phyloP scores from a whole-genome alignment of 2,329 filamentous ascomycete genomes.

The Arthroderma sp. region DNA sequence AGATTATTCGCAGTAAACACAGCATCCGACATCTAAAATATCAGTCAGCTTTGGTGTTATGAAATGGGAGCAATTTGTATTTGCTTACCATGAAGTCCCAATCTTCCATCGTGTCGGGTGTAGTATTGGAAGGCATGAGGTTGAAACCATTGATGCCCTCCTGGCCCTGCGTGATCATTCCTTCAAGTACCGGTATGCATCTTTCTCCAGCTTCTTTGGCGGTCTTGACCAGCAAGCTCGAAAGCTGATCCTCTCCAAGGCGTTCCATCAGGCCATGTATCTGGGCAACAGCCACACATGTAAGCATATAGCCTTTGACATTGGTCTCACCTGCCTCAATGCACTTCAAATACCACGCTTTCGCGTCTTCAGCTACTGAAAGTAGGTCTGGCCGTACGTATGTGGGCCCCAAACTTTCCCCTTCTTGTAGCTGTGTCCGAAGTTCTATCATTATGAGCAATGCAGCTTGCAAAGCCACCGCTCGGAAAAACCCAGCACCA shows the following conservation, averaged over 20 bases:
- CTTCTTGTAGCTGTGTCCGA: conserved; percentile 17
- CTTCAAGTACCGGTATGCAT: conserved; percentile 17
- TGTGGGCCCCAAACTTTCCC: conserved; percentile 16
- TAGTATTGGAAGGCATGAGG: conserved; percentile 15
- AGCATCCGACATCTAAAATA: conserved; percentile 18
- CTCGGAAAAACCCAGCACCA: conserved; percentile 22
- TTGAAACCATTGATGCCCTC: conserved; percentile 7
- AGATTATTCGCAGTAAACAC: conserved; percentile 15
- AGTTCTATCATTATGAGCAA: conserved; percentile 17
- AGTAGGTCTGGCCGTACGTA: conserved; percentile 18
- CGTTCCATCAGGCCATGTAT: conserved; percentile 32
- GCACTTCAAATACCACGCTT: conserved; percentile 26
- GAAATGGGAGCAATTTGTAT: no score
- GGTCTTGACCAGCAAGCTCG: conserved; percentile 23
- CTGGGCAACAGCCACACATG: conserved; percentile 27
- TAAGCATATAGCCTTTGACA: conserved; percentile 39
- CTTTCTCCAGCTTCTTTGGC: conserved; percentile 22
- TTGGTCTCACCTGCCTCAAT: conserved; percentile 43
- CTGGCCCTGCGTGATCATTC: conserved; percentile 10
- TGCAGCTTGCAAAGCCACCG: conserved; percentile 10
- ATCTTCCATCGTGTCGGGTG: conserved; percentile 21
- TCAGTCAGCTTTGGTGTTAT: no score
- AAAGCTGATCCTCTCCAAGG: conserved; percentile 21
- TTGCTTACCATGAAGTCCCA: conserved; percentile 33
- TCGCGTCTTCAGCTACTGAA: conserved; percentile 27